Evolutionary conservation across 352 stramenopile species (phyloP).

Genomic region (Pythium guiyangense): DNA sequence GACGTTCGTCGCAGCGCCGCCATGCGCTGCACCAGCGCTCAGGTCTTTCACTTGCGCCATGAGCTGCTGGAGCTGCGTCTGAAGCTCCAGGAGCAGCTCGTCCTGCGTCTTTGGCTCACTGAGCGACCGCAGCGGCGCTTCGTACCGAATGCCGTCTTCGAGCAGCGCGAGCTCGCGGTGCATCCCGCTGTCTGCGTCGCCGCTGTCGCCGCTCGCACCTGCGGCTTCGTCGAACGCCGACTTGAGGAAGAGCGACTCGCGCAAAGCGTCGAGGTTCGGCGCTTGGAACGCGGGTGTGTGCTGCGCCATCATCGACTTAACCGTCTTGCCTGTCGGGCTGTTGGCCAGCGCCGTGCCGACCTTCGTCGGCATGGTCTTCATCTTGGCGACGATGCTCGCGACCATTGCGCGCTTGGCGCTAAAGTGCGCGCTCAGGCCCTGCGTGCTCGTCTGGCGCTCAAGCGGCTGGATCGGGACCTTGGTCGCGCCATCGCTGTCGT

Average conservation of each 20-base stretch:
- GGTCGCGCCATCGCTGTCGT: neutral
- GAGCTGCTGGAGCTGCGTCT: constrained; percentile 14
- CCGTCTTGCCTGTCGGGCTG: constrained; percentile 9
- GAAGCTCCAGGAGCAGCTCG: constrained; percentile 15
- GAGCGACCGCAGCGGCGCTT: constrained; percentile 3
- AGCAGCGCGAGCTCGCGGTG: constrained; percentile 8
- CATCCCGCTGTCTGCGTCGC: neutral
- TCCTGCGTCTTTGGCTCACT: constrained; percentile 5
- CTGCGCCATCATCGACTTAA: constrained; percentile 8
- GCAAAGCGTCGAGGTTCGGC: constrained; percentile 12
- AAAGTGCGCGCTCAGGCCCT: constrained; percentile 2
- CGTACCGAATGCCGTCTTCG: constrained; percentile 15
- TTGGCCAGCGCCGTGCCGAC: constrained; percentile 7
- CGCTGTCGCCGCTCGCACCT: neutral
- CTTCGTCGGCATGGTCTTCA: constrained; percentile 9
- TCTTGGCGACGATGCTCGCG: constrained; percentile 14
- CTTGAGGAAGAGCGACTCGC: constrained; percentile 16
- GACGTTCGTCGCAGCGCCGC: neutral
- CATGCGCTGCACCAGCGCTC: too few species aligned
- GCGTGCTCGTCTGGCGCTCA: constrained; percentile 7
- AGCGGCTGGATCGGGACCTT: neutral
- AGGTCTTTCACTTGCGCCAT: constrained; percentile 11
- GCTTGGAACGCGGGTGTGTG: constrained; percentile 6
- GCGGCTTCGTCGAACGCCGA: constrained; percentile 11
- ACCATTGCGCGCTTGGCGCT: constrained; percentile 9